Evolutionary conservation across 169 alveolate species (phyloP).

Genomic region (Eimeria necatrix): DNA sequence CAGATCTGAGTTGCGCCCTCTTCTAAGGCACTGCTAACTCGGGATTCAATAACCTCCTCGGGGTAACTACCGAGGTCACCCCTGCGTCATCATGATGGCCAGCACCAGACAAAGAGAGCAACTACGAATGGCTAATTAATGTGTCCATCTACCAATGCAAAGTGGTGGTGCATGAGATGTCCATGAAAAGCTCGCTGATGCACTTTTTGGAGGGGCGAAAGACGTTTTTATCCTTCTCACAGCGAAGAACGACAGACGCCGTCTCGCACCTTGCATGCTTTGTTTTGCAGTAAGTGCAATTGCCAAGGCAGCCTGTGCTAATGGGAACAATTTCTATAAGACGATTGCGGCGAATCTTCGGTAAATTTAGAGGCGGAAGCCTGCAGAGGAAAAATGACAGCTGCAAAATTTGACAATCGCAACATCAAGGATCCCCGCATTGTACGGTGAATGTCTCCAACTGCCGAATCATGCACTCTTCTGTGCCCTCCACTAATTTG

Average conservation of each 20-base stretch:
- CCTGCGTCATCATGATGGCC: constrained; percentile 84
- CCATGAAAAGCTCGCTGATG: too few relatives aligned
- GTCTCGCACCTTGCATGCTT: constrained; percentile 93
- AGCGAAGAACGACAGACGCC: neutral
- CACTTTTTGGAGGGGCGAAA: too few relatives aligned
- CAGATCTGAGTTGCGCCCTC: constrained; percentile 98
- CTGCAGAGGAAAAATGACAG: constrained; percentile 17
- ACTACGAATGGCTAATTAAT: neutral
- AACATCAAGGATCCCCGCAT: too few relatives aligned
- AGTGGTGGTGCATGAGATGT: too few relatives aligned
- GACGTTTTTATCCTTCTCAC: neutral
- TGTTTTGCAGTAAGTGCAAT: constrained; percentile 99
- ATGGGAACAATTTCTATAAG: constrained; percentile 96
- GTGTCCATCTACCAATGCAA: too few relatives aligned
- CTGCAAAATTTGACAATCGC: too few relatives aligned
- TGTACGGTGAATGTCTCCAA: too few relatives aligned
- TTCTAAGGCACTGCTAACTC: constrained; percentile 92
- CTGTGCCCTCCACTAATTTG: too few relatives aligned
- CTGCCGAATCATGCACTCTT: too few relatives aligned
- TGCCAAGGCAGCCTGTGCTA: constrained; percentile 99
- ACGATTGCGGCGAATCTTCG: constrained; percentile 98
- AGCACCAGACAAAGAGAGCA: neutral
- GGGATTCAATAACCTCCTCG: constrained; percentile 93
- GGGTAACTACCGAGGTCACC: constrained; percentile 97
- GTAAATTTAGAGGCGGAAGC: constrained; percentile 96